These are phyloP conservation scores for Wickerhamiella allomyrinae DNA, from an alignment of 805 yeast genomes.

Conservation along the genomic window DNA sequence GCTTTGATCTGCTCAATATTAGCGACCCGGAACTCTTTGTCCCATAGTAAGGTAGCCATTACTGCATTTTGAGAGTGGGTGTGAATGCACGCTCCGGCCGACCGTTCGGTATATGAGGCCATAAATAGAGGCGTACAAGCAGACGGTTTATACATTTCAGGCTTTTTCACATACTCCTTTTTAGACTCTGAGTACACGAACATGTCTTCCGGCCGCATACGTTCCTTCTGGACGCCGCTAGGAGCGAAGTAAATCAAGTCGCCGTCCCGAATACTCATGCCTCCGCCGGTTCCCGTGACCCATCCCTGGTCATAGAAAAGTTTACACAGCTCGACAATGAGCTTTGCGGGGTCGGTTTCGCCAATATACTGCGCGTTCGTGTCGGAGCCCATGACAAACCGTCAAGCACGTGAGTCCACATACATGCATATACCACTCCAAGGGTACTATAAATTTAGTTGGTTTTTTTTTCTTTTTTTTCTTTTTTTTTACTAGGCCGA, in stretches of 20 bases:
- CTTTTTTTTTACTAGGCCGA: too few relatives aligned
- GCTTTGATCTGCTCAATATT: constrained; percentile 91
- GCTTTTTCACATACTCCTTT: constrained; percentile 42
- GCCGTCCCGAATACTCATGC: constrained; percentile 56
- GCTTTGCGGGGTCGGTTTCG: constrained; percentile 63
- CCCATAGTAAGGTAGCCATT: constrained; percentile 56
- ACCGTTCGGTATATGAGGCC: constrained; percentile 50
- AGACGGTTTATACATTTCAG: constrained; percentile 62
- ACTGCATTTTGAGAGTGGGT: constrained; percentile 89
- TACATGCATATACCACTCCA: too few relatives aligned
- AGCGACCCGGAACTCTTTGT: constrained; percentile 57
- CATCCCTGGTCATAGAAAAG: constrained; percentile 68
- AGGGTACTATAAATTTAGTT: too few relatives aligned
- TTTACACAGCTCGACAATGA: constrained; percentile 69
- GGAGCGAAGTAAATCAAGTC: constrained; percentile 67
- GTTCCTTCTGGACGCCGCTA: constrained; percentile 90
- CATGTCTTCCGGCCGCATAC: constrained; percentile 68
- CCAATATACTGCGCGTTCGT: constrained; percentile 23
- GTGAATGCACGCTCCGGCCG: constrained; percentile 87
- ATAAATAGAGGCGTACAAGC: constrained; percentile 86
- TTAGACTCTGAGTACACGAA: constrained; percentile 53
- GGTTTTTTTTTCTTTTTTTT: too few relatives aligned
- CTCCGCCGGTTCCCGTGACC: constrained; percentile 97
- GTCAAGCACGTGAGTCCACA: too few relatives aligned
- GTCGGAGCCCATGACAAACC: constrained; percentile 20